Evolutionary conservation across 768 basidiomycete genomes (phyloP), one percentile per base, ranked within the genome.

Genomic region (Suillus weaverae): DNA sequence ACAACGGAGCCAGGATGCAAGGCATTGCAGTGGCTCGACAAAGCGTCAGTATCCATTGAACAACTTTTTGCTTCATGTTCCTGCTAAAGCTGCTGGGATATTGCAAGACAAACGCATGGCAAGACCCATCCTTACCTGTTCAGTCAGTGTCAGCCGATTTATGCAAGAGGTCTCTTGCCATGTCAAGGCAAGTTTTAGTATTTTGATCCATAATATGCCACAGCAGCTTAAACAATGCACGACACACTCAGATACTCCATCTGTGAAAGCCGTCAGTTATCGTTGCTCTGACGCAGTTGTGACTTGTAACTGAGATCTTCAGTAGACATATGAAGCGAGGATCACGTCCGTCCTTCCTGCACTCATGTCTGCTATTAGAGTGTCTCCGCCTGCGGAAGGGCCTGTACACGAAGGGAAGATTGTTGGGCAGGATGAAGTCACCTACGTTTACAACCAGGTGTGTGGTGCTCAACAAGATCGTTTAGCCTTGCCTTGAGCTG

Each of bases 141-240:
- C 80, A 94, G 92, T 65, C 96, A 97, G 71, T 93, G 91, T 71
- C 95, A 97, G 68, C 93, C 96, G 4, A 97, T 95, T 69, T 90
- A 96, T 72, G 91, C 91, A 3, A 86, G 95, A 35, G 84, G 89
- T 4, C 76, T 97, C 48, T 84, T 86, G 0, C 95, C 95, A 3
- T 71, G 94, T 64, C 94, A 96, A 84, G 90, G 90, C 86, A 48
- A 36, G 43, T 59, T 54, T 43, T 50, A 30, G 32, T 51, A 54
- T 22, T 7, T 51, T 7, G 16, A 26, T 9, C 62, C 26, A 60
- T 33, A 61, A 16, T 13, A 30, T 41, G 9, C 26, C 16, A 9
- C 5, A 41, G 26, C 26, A 22, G 18, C 18, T 43, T 41, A 41
- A 32, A 39, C 5, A 38, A 10, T 18, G 18, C 20, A 59, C 41